Conservation (phyloP, 371 early-diverging fungal species). For the Actinomortierella ambigua region DNA sequence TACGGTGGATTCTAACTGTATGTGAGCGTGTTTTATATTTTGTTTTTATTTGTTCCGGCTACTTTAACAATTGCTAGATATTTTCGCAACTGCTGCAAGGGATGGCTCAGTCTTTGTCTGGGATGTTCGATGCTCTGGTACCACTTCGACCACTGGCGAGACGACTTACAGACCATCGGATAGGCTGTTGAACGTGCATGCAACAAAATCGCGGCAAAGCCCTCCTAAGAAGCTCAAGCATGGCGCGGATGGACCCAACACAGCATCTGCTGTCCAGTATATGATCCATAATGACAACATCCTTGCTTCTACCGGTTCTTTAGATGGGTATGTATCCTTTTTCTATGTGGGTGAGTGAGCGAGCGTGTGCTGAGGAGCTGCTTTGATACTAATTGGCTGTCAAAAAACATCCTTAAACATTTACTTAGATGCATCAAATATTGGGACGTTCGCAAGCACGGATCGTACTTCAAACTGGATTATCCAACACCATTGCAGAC, state of each 20-base stretch:
- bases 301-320: constrained; percentile 34
- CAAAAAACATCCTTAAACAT: not conserved
- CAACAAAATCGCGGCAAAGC: constrained; percentile 14
- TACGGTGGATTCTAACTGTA: not conserved
- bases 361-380: too few species aligned
- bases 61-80: constrained; percentile 9
- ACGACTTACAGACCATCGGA: constrained; percentile 27
- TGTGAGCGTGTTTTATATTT: not conserved
- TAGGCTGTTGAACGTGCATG: constrained; percentile 30
- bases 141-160: constrained; percentile 28
- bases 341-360: too few species aligned
- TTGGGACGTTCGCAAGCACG: constrained; percentile 50
- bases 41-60: not conserved
- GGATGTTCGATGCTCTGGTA: constrained; percentile 41
- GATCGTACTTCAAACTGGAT: constrained; percentile 32
- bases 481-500: constrained; percentile 33
- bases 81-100: constrained; percentile 43
- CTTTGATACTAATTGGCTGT: too few species aligned
- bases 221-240: constrained; percentile 35
- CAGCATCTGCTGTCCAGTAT: constrained; percentile 42
- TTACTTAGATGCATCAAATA: constrained; percentile 48
- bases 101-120: constrained; percentile 42
- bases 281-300: constrained; percentile 43
- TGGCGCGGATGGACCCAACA: constrained; percentile 37
- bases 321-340: constrained; percentile 26